phyloP scores from a whole-genome alignment of 805 yeast species.

The Pichia sporocuriosa region DNA sequence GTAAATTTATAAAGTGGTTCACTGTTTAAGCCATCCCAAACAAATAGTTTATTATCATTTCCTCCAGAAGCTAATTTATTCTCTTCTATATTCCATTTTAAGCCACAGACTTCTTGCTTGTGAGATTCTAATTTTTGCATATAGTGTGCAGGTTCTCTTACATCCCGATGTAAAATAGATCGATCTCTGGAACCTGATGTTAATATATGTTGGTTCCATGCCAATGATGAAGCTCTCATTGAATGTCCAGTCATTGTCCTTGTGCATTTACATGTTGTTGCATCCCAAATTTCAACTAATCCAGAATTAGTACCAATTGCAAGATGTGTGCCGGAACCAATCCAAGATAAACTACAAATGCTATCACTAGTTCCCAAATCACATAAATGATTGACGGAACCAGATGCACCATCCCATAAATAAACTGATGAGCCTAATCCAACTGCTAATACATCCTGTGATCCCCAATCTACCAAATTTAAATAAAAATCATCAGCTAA shows the following conservation, averaged over 20 bases:
- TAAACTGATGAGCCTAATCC: conserved; percentile 86
- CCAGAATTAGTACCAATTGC: conserved; percentile 91
- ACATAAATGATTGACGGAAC: conserved; percentile 74
- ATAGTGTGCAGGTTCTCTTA: conserved; percentile 77
- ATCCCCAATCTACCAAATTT: conserved; percentile 93
- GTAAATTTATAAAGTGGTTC: conserved; percentile 66
- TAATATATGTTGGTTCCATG: conserved; percentile 91
- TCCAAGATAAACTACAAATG: conserved; percentile 86
- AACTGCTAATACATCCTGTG: conserved; percentile 80
- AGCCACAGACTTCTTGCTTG: conserved; percentile 93
- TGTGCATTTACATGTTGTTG: conserved; percentile 69
- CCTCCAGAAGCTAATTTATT: conserved; percentile 94
- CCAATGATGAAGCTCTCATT: conserved; percentile 75
- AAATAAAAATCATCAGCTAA: conserved; percentile 89
- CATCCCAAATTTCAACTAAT: conserved; percentile 92
- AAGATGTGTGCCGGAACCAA: conserved; percentile 87
- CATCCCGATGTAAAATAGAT: conserved; percentile 83
- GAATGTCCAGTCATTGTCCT: conserved; percentile 91
- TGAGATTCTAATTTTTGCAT: conserved; percentile 64
- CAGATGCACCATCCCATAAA: conserved; percentile 83
- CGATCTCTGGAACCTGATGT: conserved; percentile 85
- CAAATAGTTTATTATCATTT: conserved; percentile 78
- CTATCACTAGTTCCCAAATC: conserved; percentile 59
- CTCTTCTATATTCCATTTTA: conserved; percentile 87
- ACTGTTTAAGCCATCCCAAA: conserved; percentile 77